A percentile compares a stretch with the other conserved stretches of the same genome.
Conservation (phyloP, 306 rosid genomes). For the Glycine soja region DNA sequence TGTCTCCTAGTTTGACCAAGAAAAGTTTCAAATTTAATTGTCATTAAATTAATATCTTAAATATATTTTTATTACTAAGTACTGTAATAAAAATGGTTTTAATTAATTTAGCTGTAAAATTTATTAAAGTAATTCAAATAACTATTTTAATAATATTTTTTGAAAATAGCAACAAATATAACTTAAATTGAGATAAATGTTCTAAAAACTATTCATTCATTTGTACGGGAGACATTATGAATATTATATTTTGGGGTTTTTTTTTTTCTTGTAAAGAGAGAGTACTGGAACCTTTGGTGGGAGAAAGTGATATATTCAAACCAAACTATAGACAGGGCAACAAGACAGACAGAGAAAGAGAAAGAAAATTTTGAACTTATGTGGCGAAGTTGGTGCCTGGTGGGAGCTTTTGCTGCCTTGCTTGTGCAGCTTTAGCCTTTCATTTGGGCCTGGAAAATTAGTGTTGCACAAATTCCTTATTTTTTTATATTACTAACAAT, state of each 20-base stretch:
- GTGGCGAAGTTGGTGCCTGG: slow-evolving; percentile 9
- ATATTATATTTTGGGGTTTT: neutral
- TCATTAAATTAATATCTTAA: neutral
- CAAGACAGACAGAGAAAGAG: neutral
- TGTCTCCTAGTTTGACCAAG: too few relatives aligned
- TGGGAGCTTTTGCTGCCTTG: neutral
- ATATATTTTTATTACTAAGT: too few relatives aligned
- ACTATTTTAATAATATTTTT: neutral
- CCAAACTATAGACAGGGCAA: neutral
- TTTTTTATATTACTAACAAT: neutral
- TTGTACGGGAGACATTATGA: neutral
- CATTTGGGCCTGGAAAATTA: neutral
- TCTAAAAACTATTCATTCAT: neutral
- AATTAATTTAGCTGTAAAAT: neutral
- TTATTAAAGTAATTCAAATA: neutral
- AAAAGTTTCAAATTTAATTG: neutral
- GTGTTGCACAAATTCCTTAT: neutral
- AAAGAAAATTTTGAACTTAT: neutral
- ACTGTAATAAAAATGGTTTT: neutral
- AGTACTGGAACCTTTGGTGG: neutral
- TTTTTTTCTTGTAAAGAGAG: too few relatives aligned
- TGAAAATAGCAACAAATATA: neutral
- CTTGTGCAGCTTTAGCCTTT: neutral
- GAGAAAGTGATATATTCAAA: slow-evolving; percentile 7
- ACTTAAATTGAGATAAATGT: neutral